Evolutionary conservation across 495 filamentous ascomycete genomes (phyloP).

Genomic region (Xylona heveae): DNA sequence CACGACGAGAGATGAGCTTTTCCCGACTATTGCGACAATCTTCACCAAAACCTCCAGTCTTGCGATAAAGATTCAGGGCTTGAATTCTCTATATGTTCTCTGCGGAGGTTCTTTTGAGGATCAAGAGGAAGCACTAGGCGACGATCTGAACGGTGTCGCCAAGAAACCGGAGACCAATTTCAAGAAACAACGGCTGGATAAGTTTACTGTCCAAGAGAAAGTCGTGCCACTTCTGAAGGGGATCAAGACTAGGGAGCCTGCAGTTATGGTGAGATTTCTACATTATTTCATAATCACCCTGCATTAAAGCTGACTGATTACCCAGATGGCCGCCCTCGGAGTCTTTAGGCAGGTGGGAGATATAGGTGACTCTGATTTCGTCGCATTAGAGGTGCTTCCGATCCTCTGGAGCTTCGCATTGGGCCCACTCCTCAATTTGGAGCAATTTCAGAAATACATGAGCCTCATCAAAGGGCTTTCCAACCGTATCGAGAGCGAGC

Average conservation of each 20-base stretch:
- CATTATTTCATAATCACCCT: slow-evolving; percentile 1
- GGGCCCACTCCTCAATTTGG: slow-evolving; percentile 66
- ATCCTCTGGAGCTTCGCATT: slow-evolving; percentile 82
- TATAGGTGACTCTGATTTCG: slow-evolving; percentile 74
- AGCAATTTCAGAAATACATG: slow-evolving; percentile 75
- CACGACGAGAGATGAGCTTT: slow-evolving; percentile 88
- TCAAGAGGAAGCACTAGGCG: slow-evolving; percentile 21
- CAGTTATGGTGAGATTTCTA: slow-evolving; percentile 42
- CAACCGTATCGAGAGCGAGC: slow-evolving; percentile 62
- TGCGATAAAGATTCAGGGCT: slow-evolving; percentile 74
- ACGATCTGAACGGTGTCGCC: slow-evolving; percentile 51
- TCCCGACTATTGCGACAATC: slow-evolving; percentile 69
- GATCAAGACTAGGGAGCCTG: slow-evolving; percentile 95
- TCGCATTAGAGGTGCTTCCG: slow-evolving; percentile 78
- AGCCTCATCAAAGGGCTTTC: slow-evolving; percentile 63
- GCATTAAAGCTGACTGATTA: no score
- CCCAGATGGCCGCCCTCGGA: slow-evolving; percentile 55
- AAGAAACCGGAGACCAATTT: slow-evolving; percentile 16
- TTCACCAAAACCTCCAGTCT: slow-evolving; percentile 86
- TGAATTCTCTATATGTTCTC: slow-evolving; percentile 75
- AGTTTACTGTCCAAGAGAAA: slow-evolving; percentile 94
- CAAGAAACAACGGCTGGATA: slow-evolving; percentile 53
- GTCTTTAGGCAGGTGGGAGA: slow-evolving; percentile 67
- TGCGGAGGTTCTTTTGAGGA: slow-evolving; percentile 44
- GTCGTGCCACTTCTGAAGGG: slow-evolving; percentile 73